phyloP scores from a whole-genome alignment of 1,284 basidiomycete species.

The Hemileia vastatrix region DNA sequence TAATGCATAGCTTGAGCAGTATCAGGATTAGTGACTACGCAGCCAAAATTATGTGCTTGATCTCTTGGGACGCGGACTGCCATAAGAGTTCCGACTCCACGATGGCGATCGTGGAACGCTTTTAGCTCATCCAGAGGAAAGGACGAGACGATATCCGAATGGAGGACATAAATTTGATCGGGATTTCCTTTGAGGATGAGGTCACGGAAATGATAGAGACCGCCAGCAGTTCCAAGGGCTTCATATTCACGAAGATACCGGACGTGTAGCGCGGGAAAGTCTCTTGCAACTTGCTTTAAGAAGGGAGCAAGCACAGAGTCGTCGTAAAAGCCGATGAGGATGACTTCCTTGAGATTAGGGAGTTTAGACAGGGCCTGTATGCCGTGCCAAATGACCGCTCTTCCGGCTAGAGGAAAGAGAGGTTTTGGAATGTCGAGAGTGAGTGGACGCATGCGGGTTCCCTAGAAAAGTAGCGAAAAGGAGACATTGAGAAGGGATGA shows the following conservation, averaged over 20 bases:
- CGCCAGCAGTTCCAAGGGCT: conserved; percentile 50
- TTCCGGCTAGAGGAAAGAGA: conserved; percentile 48
- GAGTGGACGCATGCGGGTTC: conserved; percentile 49
- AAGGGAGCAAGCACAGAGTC: conserved; percentile 49
- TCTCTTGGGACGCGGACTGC: conserved; percentile 49
- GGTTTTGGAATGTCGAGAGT: conserved; percentile 48
- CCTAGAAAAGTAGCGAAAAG: conserved; percentile 27
- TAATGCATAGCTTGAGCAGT: conserved; percentile 43
- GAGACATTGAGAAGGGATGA: neutral
- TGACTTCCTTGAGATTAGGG: conserved; percentile 47
- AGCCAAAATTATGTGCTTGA: conserved; percentile 48
- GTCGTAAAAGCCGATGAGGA: conserved; percentile 51
- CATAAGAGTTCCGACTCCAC: conserved; percentile 50
- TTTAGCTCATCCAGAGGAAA: conserved; percentile 47
- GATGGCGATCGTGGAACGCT: conserved; percentile 48
- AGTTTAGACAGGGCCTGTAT: conserved; percentile 49
- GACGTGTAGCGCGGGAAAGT: conserved; percentile 49
- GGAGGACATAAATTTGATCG: conserved; percentile 50
- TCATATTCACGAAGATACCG: conserved; percentile 50
- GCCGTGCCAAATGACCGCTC: conserved; percentile 50
- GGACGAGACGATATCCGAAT: conserved; percentile 50
- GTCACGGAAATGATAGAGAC: conserved; percentile 43
- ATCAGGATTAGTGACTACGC: conserved; percentile 48
- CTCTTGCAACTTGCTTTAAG: conserved; percentile 48
- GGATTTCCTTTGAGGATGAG: conserved; percentile 48